Evolutionary conservation across 2,329 filamentous ascomycete genomes (phyloP), one percentile per base, ranked within the genome.

Genomic region (Aplosporella prunicola): DNA sequence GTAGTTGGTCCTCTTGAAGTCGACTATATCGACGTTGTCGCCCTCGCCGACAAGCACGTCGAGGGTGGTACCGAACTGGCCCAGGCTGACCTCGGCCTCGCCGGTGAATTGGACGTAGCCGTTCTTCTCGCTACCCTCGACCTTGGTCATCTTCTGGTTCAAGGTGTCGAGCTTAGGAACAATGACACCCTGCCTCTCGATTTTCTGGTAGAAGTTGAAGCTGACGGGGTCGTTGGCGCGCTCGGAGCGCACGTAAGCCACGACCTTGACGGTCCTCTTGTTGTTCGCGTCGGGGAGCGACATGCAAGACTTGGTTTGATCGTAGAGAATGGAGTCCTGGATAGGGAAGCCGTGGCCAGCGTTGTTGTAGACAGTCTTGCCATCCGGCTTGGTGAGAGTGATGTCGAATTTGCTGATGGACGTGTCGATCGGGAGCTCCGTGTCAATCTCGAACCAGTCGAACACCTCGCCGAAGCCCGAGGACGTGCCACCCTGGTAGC

Each of bases 391-490:
- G 10, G 13, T n/a, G 16, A 40, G 18, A 11, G 13, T 26, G 13
- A 40, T 26, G 8, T 34, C 22, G 14, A 40, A 40, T 16, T 3
- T 17, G 30, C 10, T 1, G 13, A 40, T 33, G 17, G 17, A 22
- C 11, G 24, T 8, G n/a, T n/a, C 13, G 0, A 31, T 14, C 1
- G 37, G 37, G n/a, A 40, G 17, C 9, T 9, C 3, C 23, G 5
- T 17, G 30, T 9, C 9, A 31, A 40, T 34, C 24, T 40, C 37
- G 37, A 24, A 31, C 37, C 37, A 40, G n/a, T 23, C 11, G 37
- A 40, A 40, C 23, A 17, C 6, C 18, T 34, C 30, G 30, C 32
- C 15, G 31, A 33, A 30, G 24, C 37, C 37, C 30, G 3, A 7
- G 23, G 16, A 14, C 5, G 26, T 31, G 37, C 37, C 37, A 24